These are phyloP conservation scores for Pyricularia sp. DNA, from an alignment of 2,329 filamentous ascomycete genomes.

Conservation along the genomic window DNA sequence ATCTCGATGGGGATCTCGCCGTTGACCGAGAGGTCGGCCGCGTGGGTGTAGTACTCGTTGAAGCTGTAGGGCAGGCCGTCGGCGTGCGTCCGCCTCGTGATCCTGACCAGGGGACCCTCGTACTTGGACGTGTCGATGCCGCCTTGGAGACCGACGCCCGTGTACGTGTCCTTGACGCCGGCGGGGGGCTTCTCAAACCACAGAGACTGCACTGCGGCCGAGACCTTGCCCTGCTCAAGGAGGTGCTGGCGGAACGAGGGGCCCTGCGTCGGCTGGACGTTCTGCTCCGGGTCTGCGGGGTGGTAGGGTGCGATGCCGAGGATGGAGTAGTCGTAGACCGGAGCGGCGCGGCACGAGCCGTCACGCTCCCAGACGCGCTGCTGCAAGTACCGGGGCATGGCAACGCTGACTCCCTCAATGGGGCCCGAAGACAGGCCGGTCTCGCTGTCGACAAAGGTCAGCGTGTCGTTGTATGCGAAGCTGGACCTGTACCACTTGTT, in stretches of 20 bases:
- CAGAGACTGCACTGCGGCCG: neutral
- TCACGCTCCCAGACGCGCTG: neutral
- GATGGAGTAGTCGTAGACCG: constrained; percentile 1
- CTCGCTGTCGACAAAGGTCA: neutral
- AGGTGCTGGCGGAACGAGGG: constrained; percentile 3
- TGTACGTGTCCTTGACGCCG: neutral
- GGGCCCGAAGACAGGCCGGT: too few species aligned
- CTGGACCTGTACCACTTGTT: neutral
- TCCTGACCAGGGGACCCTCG: neutral
- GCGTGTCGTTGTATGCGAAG: neutral
- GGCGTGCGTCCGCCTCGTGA: neutral
- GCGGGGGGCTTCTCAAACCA: neutral
- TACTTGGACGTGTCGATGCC: constrained; percentile 4
- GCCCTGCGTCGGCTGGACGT: neutral
- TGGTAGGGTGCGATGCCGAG: neutral
- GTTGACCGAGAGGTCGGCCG: neutral
- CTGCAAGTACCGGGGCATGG: neutral
- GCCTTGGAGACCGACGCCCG: neutral
- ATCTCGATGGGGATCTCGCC: neutral
- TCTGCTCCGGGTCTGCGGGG: neutral
- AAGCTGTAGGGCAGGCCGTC: neutral
- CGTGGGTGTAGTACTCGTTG: constrained; percentile 3
- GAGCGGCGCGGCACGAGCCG: neutral
- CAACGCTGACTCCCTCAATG: neutral
- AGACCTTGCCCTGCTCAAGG: constrained; percentile 1